Evolutionary conservation across 2,329 filamentous ascomycete genomes (phyloP).

Genomic region (Pestalotiopsis fici): DNA sequence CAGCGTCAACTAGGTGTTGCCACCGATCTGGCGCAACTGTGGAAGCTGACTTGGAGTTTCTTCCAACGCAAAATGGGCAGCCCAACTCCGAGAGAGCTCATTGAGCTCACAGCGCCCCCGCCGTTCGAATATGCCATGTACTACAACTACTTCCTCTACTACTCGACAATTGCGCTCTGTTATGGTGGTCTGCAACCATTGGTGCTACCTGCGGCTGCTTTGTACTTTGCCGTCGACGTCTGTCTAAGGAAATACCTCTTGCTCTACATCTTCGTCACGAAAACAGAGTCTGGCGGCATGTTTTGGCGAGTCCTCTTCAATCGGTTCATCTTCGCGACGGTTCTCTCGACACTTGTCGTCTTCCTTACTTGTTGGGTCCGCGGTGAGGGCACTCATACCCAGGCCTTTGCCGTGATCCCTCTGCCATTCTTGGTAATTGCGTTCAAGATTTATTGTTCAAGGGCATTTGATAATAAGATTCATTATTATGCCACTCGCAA

Average conservation of each 20-base stretch:
- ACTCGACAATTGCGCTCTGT: constrained; percentile 83
- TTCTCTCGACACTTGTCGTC: constrained; percentile 78
- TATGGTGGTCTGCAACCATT: constrained; percentile 87
- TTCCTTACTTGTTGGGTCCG: constrained; percentile 74
- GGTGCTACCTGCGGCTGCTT: constrained; percentile 78
- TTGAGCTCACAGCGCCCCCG: constrained; percentile 89
- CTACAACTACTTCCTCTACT: constrained; percentile 98
- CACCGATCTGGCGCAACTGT: constrained; percentile 89
- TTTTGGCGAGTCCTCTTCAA: constrained; percentile 95
- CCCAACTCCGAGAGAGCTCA: constrained; percentile 83
- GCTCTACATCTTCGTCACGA: constrained; percentile 93
- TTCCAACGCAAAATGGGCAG: constrained; percentile 81
- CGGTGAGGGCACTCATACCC: constrained; percentile 58
- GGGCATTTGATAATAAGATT: constrained; percentile 75
- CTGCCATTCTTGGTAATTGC: constrained; percentile 75
- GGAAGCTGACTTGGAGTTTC: constrained; percentile 81
- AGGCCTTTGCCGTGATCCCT: constrained; percentile 71
- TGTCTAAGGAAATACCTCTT: constrained; percentile 94
- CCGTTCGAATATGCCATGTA: constrained; percentile 94
- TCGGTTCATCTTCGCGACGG: constrained; percentile 79
- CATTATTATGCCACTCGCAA: constrained; percentile 76
- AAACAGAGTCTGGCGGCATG: constrained; percentile 90
- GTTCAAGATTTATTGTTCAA: constrained; percentile 86
- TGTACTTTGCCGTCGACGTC: constrained; percentile 87
- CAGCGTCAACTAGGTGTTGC: constrained; percentile 92